Percentiles rank a stretch among this genome's conserved stretches.
Evolutionary conservation across 495 filamentous ascomycete genomes (phyloP).

Genomic region (Podospora appendiculata): DNA sequence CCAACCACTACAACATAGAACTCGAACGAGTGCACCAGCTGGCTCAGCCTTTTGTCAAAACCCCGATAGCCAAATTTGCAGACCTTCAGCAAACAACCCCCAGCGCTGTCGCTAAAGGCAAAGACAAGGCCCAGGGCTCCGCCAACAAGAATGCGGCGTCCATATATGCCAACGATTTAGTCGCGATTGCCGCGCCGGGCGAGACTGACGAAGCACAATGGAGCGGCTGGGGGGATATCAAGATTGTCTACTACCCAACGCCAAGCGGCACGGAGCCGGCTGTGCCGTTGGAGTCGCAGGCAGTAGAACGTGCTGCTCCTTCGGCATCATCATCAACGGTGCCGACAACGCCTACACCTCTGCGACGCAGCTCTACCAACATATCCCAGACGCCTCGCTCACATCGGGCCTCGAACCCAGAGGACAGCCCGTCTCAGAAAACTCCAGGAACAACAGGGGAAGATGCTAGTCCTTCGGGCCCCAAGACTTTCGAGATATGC

Average conservation of each 20-base stretch:
- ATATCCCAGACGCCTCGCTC: constrained; percentile 29
- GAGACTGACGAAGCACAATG: constrained; percentile 34
- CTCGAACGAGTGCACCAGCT: constrained; percentile 79
- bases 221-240: constrained; percentile 44
- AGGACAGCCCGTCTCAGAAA: constrained; percentile 33
- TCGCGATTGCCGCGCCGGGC: constrained; percentile 50
- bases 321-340: neutral
- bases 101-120: constrained; percentile 49
- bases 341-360: constrained; percentile 37
- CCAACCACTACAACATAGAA: constrained; percentile 90
- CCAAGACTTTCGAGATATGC: constrained; percentile 64
- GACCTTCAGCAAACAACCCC: constrained; percentile 40
- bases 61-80: constrained; percentile 31
- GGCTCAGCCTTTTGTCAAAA: constrained; percentile 73
- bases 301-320: constrained; percentile 4
- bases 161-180: constrained; percentile 70
- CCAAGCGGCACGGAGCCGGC: constrained; percentile 6
- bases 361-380: constrained; percentile 38
- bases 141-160: constrained; percentile 36
- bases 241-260: constrained; percentile 38
- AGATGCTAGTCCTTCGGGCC: constrained; percentile 41
- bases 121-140: constrained; percentile 51
- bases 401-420: constrained; percentile 18
- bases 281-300: constrained; percentile 1
- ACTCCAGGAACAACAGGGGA: constrained; percentile 33